A percentile compares a stretch with the other conserved stretches of the same genome.
These are phyloP conservation scores for Fusarium mexicanum DNA, from an alignment of 2,329 filamentous ascomycete genomes.

Conservation along the genomic window DNA sequence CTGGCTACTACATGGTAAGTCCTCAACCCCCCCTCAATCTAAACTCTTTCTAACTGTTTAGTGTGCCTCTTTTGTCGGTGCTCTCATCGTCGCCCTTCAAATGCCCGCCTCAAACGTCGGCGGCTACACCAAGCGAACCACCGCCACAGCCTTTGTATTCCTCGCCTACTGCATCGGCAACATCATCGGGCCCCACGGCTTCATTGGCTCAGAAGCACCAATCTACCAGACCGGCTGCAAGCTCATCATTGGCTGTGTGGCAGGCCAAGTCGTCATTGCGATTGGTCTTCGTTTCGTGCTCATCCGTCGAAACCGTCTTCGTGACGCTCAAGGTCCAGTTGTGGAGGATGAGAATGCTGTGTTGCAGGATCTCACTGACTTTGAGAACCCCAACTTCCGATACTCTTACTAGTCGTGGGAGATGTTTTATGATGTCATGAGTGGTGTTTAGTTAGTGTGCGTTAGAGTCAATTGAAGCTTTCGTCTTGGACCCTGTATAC, in stretches of 20 bases:
- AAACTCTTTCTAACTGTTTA: not conserved
- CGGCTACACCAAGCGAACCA: constrained; percentile 60
- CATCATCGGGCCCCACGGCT: constrained; percentile 48
- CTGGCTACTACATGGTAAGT: constrained; percentile 61
- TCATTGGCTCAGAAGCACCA: constrained; percentile 56
- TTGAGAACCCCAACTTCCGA: constrained; percentile 44
- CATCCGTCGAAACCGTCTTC: constrained; percentile 39
- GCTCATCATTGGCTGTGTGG: constrained; percentile 40
- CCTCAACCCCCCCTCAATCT: accelerated
- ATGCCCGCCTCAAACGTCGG: constrained; percentile 61
- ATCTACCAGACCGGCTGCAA: constrained; percentile 64
- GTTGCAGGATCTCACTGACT: constrained; percentile 42
- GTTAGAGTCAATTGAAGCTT: constrained; percentile 1
- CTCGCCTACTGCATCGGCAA: constrained; percentile 52
- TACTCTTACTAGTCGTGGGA: constrained; percentile 35
- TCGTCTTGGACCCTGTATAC: not conserved
- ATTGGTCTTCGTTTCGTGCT: constrained; percentile 32
- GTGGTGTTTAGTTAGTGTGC: not conserved
- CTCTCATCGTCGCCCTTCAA: constrained; percentile 64
- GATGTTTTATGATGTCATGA: not conserved
- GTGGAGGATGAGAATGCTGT: constrained; percentile 28
- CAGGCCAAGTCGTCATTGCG: constrained; percentile 33
- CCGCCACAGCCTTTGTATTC: constrained; percentile 59
- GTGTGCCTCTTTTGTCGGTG: constrained; percentile 59
- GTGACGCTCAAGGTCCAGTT: constrained; percentile 36